Conservation (phyloP, 2,329 filamentous ascomycete species). For the Cladorrhinum sp. region DNA sequence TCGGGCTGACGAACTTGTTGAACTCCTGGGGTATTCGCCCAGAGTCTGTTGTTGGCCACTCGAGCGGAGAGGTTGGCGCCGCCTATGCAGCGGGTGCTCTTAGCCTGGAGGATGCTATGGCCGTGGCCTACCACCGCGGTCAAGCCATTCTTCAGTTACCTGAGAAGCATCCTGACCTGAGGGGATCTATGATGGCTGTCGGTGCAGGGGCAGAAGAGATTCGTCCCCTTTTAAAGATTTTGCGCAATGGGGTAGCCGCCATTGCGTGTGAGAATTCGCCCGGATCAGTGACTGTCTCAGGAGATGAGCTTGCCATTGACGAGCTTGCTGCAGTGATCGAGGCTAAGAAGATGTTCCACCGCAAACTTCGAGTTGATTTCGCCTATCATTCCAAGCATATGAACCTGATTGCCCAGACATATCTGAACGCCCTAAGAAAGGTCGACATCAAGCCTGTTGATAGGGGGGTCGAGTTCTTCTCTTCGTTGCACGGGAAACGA, state of each 20-base stretch:
- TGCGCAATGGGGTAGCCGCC: background rate
- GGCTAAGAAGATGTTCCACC: constrained; percentile 29
- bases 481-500: background rate
- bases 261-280: constrained; percentile 16
- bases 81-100: constrained; percentile 40
- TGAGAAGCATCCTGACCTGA: background rate
- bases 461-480: background rate
- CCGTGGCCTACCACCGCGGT: constrained; percentile 40
- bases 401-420: constrained; percentile 18
- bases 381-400: constrained; percentile 43
- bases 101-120: constrained; percentile 36
- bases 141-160: constrained; percentile 24
- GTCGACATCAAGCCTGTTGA: background rate
- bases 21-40: constrained; percentile 31
- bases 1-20: constrained; percentile 37
- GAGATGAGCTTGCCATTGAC: constrained; percentile 27
- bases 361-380: constrained; percentile 33
- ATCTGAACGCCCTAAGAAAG: constrained; percentile 3
- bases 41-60: constrained; percentile 40
- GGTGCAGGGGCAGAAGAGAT: constrained; percentile 2
- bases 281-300: constrained; percentile 6
- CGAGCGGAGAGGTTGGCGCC: constrained; percentile 43
- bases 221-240: background rate
- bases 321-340: constrained; percentile 27
- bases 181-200: constrained; percentile 8